These are phyloP conservation scores for Clohesyomyces aquaticus DNA, from an alignment of 495 filamentous ascomycete species.

Conservation along the genomic window DNA sequence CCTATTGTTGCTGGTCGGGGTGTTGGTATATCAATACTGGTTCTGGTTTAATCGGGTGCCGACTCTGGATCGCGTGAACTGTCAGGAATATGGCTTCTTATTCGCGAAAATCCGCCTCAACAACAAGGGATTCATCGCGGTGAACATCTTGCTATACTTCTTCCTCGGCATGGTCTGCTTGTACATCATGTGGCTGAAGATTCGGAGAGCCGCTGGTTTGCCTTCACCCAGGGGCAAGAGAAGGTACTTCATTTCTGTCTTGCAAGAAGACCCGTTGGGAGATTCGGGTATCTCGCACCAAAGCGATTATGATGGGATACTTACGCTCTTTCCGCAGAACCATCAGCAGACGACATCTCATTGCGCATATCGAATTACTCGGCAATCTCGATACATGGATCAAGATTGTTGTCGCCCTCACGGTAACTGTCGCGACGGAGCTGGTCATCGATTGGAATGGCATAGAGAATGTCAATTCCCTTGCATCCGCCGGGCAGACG, in stretches of 20 bases:
- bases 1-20: constrained; percentile 39
- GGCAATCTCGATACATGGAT: constrained; percentile 40
- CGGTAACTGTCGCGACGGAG: constrained; percentile 47
- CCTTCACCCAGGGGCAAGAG: neutral
- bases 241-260: neutral
- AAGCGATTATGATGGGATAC: no score
- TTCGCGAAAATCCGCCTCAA: constrained; percentile 29
- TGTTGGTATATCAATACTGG: constrained; percentile 48
- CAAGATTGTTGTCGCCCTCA: constrained; percentile 41
- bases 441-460: constrained; percentile 51
- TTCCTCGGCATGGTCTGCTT: constrained; percentile 21
- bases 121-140: constrained; percentile 14
- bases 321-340: neutral
- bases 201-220: constrained; percentile 1
- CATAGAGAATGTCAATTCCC: constrained; percentile 35
- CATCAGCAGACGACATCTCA: constrained; percentile 11
- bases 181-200: constrained; percentile 18
- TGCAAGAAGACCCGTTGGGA: neutral
- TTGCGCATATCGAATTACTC: constrained; percentile 17
- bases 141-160: constrained; percentile 32
- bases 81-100: constrained; percentile 37
- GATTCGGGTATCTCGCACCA: no score
- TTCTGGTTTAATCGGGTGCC: constrained; percentile 46
- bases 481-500: constrained; percentile 45
- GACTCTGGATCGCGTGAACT: constrained; percentile 11